Conservation (phyloP, 2,329 filamentous ascomycete genomes). For the Diplodia intermedia region DNA sequence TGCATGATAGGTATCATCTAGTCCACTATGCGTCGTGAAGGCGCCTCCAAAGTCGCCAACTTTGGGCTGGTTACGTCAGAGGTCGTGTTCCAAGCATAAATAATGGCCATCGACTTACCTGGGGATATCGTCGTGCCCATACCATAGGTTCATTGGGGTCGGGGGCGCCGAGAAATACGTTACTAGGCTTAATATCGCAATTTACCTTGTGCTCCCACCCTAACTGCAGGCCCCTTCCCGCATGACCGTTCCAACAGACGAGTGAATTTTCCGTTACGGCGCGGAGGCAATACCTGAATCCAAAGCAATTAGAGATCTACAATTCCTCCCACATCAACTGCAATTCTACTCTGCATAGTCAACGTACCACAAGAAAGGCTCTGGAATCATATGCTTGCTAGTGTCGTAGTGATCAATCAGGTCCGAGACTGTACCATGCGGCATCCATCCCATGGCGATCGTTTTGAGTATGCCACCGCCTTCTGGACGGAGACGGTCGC, state of each 20-base stretch:
- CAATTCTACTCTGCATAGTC: too few species aligned
- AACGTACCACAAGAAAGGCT: slow-evolving; percentile 6
- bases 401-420: not conserved
- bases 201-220: slow-evolving; percentile 9
- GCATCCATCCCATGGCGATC: not conserved
- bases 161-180: not conserved
- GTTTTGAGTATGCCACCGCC: not conserved
- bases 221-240: not conserved
- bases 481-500: not conserved
- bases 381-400: not conserved
- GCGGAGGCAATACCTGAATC: slow-evolving; percentile 6
- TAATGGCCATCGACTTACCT: not conserved
- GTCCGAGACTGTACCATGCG: not conserved
- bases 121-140: slow-evolving; percentile 7
- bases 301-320: not conserved
- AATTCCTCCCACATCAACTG: not conserved
- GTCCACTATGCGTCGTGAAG: not conserved
- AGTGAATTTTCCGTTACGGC: not conserved
- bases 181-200: slow-evolving; percentile 7
- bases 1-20: not conserved
- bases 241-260: slow-evolving; percentile 4
- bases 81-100: not conserved
- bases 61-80: slow-evolving; percentile 2
- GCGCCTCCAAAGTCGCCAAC: not conserved
- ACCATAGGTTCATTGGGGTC: not conserved